phyloP scores from a whole-genome alignment of 768 basidiomycete genomes.

The Russula sp. region DNA sequence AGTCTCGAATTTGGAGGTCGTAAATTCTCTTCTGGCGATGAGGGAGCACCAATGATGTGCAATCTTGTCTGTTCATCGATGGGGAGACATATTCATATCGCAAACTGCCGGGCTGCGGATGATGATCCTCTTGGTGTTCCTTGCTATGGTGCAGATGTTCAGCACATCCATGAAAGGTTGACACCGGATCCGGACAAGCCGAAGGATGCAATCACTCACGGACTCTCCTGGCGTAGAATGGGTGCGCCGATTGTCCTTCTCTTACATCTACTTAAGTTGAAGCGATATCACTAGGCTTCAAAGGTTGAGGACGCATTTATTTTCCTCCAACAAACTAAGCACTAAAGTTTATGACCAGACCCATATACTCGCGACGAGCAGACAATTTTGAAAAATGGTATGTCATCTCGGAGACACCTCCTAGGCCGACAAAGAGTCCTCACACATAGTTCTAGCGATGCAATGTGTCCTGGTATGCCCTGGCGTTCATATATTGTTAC shows the following conservation, averaged over 20 bases:
- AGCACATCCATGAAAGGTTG: conserved; percentile 46
- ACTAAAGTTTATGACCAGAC: conserved; percentile 38
- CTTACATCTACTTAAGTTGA: conserved; percentile 10
- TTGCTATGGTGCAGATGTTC: conserved; percentile 46
- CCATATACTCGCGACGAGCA: conserved; percentile 59
- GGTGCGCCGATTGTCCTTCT: conserved; percentile 40
- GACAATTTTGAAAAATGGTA: conserved; percentile 53
- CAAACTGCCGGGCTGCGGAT: conserved; percentile 48
- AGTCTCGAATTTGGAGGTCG: conserved; percentile 53
- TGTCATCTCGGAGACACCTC: conserved; percentile 25
- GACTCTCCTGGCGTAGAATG: conserved; percentile 54
- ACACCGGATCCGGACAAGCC: conserved; percentile 46
- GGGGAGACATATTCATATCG: conserved; percentile 59
- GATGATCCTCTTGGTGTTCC: too few relatives aligned
- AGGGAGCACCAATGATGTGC: conserved; percentile 64
- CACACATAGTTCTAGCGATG: conserved; percentile 40
- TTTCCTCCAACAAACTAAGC: not conserved
- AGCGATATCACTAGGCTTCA: conserved; percentile 45
- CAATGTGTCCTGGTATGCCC: conserved; percentile 47
- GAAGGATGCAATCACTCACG: conserved; percentile 56
- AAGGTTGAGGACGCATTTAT: conserved; percentile 37
- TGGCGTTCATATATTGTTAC: too few relatives aligned
- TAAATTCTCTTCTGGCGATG: conserved; percentile 52
- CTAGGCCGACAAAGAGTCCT: not conserved
- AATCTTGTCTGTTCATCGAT: conserved; percentile 52